Conservation (phyloP, 78 protist species). For the Trichosphaerium sp. region DNA sequence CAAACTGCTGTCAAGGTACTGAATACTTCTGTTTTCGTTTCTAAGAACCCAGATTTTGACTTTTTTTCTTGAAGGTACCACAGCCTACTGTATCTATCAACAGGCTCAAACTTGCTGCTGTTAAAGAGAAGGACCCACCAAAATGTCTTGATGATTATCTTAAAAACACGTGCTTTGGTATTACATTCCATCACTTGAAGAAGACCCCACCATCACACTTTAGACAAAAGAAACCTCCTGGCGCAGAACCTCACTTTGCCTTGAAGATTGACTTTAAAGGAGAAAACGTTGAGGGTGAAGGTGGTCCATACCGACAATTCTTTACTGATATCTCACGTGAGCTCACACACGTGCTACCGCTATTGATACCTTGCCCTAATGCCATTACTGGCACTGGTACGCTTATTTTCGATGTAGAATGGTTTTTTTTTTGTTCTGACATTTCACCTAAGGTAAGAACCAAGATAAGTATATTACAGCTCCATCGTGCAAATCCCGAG, state of each 20-base stretch:
- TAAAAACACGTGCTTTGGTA: constrained; percentile 1
- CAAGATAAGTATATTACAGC: neutral
- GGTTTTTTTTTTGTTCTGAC: too few species aligned
- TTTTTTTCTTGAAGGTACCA: too few species aligned
- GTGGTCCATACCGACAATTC: constrained; percentile 28
- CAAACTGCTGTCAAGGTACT: neutral
- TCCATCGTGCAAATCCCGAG: neutral
- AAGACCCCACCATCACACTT: neutral
- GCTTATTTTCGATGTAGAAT: too few species aligned
- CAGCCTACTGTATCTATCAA: neutral
- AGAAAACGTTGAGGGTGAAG: constrained; percentile 26
- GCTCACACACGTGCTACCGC: neutral
- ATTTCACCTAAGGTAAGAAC: neutral
- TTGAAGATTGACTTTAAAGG: constrained; percentile 8
- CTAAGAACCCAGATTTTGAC: too few species aligned
- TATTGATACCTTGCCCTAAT: constrained; percentile 3
- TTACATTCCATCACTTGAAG: neutral
- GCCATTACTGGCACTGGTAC: too few species aligned
- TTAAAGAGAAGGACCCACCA: neutral
- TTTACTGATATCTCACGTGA: constrained; percentile 11
- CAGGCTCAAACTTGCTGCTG: constrained; percentile 1
- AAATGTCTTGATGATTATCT: neutral
- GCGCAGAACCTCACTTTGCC: constrained; percentile 7
- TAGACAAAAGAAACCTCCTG: constrained; percentile 3
- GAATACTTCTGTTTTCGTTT: too few species aligned